Base-by-base conservation (phyloP, 164 flowering plant species). In the Nelumbo lutea region DNA sequence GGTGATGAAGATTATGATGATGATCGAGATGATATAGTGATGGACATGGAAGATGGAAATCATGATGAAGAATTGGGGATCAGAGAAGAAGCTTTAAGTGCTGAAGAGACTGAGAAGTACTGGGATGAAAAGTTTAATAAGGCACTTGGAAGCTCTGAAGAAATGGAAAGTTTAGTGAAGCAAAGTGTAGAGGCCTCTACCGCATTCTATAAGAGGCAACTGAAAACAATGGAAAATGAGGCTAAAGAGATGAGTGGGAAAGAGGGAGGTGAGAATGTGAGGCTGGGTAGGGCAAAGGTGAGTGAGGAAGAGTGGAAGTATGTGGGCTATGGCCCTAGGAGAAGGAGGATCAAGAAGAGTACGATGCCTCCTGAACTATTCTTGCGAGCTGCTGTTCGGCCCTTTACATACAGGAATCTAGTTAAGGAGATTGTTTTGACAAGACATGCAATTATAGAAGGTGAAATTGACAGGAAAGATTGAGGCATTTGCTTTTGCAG, bases 391-490 rank as follows among this genome's bases (percentile, higher is more conserved):
- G 97, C 96, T 0, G 92, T 95, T 10, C 84, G 97, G 55, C 98
- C 96, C 1, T 95, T 95, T 57, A 88, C 89, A 39, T 95, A 92
- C 73, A 81, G 84, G 73, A 92, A 92, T 74, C 89, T 95, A 59
- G 93, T 95, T 43, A 95, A 95, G 79, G 98, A 95, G 81, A 89
- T 95, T 75, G 97, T 92, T 51, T 72, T 95, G 73, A 80, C 84
- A 39, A 84, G 98, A 76, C 98, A 95, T 77, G 98, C 88, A 0
- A 90, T 92, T 66, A 56, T 95, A 64, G 98, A 95, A 58, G 96
- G 95, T 39, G 96, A 90, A n/a, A 79, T 91, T 63, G 82, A 84
- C 68, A 67, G 61, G 50, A 73, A 82, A 45, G 73, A 70, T 14
- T 79, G 77, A 87, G 53, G 62, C 39, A 1, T 55, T 55, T 13